Conservation (phyloP, 2,329 filamentous ascomycete species). For the Tothia fuscella region DNA sequence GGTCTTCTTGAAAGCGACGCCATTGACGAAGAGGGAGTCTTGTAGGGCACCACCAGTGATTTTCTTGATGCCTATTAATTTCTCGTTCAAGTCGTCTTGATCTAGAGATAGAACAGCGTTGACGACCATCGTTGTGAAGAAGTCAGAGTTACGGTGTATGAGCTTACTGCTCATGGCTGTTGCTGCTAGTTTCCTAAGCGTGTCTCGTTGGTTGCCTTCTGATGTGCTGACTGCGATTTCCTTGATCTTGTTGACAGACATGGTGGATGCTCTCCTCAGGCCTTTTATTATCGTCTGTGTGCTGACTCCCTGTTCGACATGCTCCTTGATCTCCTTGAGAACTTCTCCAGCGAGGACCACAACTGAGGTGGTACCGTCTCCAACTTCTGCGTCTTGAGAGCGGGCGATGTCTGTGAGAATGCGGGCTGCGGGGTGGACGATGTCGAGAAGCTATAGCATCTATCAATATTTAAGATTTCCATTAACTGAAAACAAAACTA, state of each 20-base stretch:
- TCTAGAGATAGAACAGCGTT: slow-evolving; percentile 91
- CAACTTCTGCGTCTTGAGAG: slow-evolving; percentile 98
- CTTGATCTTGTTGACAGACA: slow-evolving; percentile 98
- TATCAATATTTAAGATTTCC: not conserved
- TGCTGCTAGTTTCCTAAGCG: slow-evolving; percentile 74
- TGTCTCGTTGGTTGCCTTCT: slow-evolving; percentile 76
- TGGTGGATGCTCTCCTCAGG: slow-evolving; percentile 69
- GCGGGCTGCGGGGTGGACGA: slow-evolving; percentile 91
- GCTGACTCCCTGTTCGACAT: slow-evolving; percentile 93
- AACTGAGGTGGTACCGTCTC: slow-evolving; percentile 94
- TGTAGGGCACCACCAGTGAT: slow-evolving; percentile 92
- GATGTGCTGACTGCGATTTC: slow-evolving; percentile 84
- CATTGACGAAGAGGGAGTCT: slow-evolving; percentile 92
- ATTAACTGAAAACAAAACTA: slow-evolving; percentile 26
- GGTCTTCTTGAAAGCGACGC: slow-evolving; percentile 99
- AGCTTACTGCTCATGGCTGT: slow-evolving; percentile 99
- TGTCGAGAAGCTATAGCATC: slow-evolving; percentile 69
- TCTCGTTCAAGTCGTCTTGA: slow-evolving; percentile 95
- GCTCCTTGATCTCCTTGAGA: slow-evolving; percentile 89
- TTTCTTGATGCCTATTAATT: slow-evolving; percentile 96
- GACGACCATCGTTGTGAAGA: slow-evolving; percentile 99
- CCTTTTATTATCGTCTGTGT: slow-evolving; percentile 97
- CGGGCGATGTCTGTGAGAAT: slow-evolving; percentile 97
- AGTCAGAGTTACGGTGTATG: slow-evolving; percentile 91
- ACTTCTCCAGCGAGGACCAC: slow-evolving; percentile 97